Percentiles rank a stretch among this genome's conserved stretches.
phyloP scores from a whole-genome alignment of 2,329 filamentous ascomycete species.

The Periglandula ipomoeae region DNA sequence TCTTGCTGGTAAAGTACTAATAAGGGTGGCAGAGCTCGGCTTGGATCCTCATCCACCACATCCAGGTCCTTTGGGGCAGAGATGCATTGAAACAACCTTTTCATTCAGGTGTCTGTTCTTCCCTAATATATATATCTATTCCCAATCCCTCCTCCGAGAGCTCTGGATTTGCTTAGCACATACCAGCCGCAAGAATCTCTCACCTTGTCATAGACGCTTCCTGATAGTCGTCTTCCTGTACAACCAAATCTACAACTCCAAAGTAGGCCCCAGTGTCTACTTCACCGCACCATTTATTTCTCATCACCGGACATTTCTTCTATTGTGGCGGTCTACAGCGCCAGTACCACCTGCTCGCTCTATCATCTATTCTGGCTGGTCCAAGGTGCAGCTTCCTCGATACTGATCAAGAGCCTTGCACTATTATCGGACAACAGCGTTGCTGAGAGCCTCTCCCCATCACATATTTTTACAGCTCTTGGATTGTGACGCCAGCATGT shows the following conservation, averaged over 20 bases:
- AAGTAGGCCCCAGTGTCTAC: background rate
- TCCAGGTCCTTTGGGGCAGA: background rate
- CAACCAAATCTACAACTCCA: background rate
- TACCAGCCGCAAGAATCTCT: too few relatives aligned
- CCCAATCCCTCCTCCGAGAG: background rate
- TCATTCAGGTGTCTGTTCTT: background rate
- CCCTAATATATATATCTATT: background rate
- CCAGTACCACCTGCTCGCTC: too few relatives aligned
- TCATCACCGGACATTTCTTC: too few relatives aligned
- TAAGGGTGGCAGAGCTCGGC: slow-evolving; percentile 1
- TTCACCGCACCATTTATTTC: background rate
- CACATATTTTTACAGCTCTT: too few relatives aligned
- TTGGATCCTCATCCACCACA: background rate
- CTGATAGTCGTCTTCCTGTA: background rate
- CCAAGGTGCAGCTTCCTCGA: too few relatives aligned
- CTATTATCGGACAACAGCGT: background rate
- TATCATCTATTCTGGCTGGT: too few relatives aligned
- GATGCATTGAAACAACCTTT: background rate
- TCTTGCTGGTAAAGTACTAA: background rate
- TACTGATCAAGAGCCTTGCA: too few relatives aligned
- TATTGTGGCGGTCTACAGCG: too few relatives aligned
- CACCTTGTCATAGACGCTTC: background rate
- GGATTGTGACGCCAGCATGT: slow-evolving; percentile 27
- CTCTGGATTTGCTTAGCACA: background rate
- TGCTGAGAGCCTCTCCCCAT: too few relatives aligned